These are phyloP conservation scores for Cicer yamashitae DNA, from an alignment of 306 rosid species.

Conservation along the genomic window DNA sequence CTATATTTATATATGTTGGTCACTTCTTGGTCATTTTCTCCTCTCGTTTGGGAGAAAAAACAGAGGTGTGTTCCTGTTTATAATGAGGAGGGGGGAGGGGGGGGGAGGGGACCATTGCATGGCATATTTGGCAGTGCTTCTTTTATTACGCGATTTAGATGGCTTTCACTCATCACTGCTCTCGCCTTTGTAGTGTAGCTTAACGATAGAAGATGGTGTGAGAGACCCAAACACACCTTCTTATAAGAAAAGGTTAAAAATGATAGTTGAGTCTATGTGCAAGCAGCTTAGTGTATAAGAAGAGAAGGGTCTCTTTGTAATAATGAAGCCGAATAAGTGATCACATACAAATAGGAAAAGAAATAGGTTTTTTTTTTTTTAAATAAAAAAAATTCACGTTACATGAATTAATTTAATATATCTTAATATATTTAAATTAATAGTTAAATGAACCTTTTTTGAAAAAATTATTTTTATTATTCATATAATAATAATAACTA, in stretches of 20 bases:
- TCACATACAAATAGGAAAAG: background rate
- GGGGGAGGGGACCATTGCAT: conserved; percentile 57
- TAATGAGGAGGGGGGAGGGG: background rate
- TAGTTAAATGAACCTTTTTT: too few relatives aligned
- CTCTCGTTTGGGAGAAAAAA: background rate
- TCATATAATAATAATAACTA: too few relatives aligned
- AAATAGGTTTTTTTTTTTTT: background rate
- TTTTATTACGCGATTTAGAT: conserved; percentile 33
- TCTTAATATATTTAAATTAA: too few relatives aligned
- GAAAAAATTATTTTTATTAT: too few relatives aligned
- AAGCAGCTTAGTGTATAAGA: background rate
- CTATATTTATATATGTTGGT: background rate
- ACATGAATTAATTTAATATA: too few relatives aligned
- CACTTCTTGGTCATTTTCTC: conserved; percentile 25
- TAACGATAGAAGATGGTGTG: background rate
- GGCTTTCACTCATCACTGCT: conserved; percentile 24
- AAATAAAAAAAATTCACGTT: too few relatives aligned
- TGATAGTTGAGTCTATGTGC: background rate
- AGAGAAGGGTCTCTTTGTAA: conserved; percentile 1
- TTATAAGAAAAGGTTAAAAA: background rate
- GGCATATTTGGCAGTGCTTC: conserved; percentile 30
- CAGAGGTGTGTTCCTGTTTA: background rate
- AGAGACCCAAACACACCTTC: background rate
- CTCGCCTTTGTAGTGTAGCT: background rate
- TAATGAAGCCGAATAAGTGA: background rate